phyloP scores from a whole-genome alignment of 805 yeast species.

The Wickerhamiella hasegawae region DNA sequence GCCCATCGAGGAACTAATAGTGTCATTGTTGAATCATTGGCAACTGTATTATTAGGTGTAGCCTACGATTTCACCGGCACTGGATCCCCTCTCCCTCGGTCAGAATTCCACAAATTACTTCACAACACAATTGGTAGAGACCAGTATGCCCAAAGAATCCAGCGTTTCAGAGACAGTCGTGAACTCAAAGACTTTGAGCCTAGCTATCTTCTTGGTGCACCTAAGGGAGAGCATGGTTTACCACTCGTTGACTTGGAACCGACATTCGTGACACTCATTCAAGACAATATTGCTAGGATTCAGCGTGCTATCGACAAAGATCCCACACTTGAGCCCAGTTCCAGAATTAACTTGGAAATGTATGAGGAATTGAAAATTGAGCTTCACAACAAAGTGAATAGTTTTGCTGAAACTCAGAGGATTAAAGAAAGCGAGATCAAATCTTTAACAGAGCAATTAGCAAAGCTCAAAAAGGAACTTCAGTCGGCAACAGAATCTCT shows the following conservation, averaged over 20 bases:
- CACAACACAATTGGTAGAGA: conserved; percentile 64
- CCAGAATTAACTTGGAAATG: conserved; percentile 46
- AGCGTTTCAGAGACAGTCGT: conserved; percentile 49
- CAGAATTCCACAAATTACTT: conserved; percentile 44
- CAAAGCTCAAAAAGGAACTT: conserved; percentile 1
- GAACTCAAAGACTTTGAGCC: conserved; percentile 34
- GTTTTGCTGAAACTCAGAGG: conserved; percentile 12
- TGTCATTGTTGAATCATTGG: conserved; percentile 54
- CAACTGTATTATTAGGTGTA: conserved; percentile 55
- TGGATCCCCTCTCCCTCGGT: conserved; percentile 40
- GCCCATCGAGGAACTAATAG: conserved; percentile 27
- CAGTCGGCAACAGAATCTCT: not conserved
- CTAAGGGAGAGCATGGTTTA: conserved; percentile 66
- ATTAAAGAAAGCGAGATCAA: conserved; percentile 12
- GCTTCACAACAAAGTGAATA: conserved; percentile 5
- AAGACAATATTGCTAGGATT: conserved; percentile 54
- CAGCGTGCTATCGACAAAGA: conserved; percentile 55
- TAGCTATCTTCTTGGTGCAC: conserved; percentile 29
- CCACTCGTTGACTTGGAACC: conserved; percentile 67
- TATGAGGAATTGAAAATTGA: conserved; percentile 24
- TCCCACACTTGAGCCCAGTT: conserved; percentile 58
- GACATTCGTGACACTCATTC: conserved; percentile 45
- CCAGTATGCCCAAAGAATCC: conserved; percentile 55
- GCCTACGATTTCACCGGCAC: conserved; percentile 59
- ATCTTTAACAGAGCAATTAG: not conserved